phyloP scores from a whole-genome alignment of 164 flowering plant species.

The Kalanchoe fedtschenkoi region DNA sequence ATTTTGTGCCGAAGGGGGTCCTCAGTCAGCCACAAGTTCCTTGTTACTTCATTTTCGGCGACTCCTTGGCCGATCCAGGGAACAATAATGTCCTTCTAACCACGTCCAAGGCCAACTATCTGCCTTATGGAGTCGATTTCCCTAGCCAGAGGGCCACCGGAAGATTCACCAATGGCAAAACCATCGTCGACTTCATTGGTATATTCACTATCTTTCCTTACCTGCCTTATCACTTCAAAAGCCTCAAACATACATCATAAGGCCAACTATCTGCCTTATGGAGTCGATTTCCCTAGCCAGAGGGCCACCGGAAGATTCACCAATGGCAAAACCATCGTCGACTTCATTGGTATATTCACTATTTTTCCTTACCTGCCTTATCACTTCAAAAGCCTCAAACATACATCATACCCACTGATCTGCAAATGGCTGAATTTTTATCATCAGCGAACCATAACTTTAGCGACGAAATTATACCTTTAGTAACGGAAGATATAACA shows the following conservation, averaged over 20 bases:
- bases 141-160: conserved; percentile 27
- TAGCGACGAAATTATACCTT: too few relatives aligned
- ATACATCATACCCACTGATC: conserved; percentile 1
- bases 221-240: too few relatives aligned
- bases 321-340: conserved; percentile 32
- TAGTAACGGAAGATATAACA: too few relatives aligned
- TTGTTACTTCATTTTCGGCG: conserved; percentile 48
- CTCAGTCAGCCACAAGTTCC: conserved; percentile 19
- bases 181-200: conserved; percentile 32
- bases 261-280: conserved; percentile 35
- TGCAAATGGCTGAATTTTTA: too few relatives aligned
- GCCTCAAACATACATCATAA: not conserved
- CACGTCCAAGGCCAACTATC: conserved; percentile 25
- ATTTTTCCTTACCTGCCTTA: not conserved
- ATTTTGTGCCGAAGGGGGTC: not conserved
- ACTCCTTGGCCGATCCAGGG: conserved; percentile 40
- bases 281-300: conserved; percentile 27
- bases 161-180: conserved; percentile 35
- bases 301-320: conserved; percentile 37
- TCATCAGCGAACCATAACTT: too few relatives aligned
- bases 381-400: too few relatives aligned
- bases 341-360: conserved; percentile 22
- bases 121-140: conserved; percentile 42
- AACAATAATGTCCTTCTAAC: conserved; percentile 32
- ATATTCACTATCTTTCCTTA: not conserved